Percentiles rank a stretch among this genome's conserved stretches.
Conservation (phyloP, 768 basidiomycete genomes). For the Suillus paluster region DNA sequence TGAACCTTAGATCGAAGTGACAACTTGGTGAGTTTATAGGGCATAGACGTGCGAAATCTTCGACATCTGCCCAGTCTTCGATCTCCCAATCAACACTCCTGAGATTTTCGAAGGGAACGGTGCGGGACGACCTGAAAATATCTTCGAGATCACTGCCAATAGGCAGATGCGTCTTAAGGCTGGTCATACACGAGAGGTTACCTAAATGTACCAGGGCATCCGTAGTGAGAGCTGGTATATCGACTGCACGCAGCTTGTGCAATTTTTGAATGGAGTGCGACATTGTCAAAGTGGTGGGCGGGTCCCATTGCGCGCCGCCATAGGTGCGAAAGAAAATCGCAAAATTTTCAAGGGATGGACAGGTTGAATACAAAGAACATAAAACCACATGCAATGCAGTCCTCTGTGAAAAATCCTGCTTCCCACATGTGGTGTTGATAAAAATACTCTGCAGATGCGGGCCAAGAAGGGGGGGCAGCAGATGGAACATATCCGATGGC, state of each 20-base stretch:
- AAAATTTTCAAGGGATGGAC: not conserved
- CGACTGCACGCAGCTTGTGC: not conserved
- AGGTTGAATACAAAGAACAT: not conserved
- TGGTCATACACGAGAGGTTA: not conserved
- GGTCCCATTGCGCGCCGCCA: not conserved
- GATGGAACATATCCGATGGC: not conserved
- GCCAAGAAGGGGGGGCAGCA: no score
- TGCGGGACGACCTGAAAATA: no score
- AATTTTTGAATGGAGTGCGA: not conserved
- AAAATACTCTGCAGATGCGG: not conserved
- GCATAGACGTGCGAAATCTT: no score
- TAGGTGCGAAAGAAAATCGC: not conserved
- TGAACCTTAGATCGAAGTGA: no score
- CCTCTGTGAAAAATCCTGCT: not conserved
- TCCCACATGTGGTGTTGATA: not conserved
- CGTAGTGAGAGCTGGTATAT: not conserved
- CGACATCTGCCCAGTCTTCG: no score
- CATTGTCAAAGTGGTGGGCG: not conserved
- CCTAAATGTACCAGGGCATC: not conserved
- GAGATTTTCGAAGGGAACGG: no score
- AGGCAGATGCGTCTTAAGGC: no score
- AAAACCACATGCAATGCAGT: not conserved
- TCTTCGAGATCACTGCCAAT: no score
- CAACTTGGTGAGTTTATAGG: no score
- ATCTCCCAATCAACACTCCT: no score